A percentile compares a stretch with the other conserved stretches of the same genome.
Conservation (phyloP, 495 filamentous ascomycete species). For the Neurospora pannonica region DNA sequence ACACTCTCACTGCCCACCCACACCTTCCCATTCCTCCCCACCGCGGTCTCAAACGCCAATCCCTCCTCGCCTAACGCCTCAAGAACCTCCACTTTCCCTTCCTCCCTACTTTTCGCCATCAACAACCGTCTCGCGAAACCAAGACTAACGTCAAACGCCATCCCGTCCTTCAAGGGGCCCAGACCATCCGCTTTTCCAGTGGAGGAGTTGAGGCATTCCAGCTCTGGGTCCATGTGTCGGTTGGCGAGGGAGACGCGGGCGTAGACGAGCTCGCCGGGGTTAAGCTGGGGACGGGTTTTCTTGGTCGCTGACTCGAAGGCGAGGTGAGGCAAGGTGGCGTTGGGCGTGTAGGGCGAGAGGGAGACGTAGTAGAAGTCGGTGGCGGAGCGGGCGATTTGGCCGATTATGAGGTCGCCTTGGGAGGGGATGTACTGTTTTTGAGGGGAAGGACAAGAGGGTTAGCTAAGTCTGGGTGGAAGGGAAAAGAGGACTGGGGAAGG, state of each 20-base stretch:
- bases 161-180: constrained; percentile 77
- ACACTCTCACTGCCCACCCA: constrained; percentile 74
- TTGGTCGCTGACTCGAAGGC: constrained; percentile 86
- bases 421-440: constrained; percentile 64
- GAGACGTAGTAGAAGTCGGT: constrained; percentile 62
- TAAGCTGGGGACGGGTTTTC: constrained; percentile 77
- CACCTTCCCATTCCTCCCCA: constrained; percentile 86
- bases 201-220: constrained; percentile 75
- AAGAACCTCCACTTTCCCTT: constrained; percentile 61
- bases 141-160: constrained; percentile 71
- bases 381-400: constrained; percentile 65
- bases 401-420: constrained; percentile 73
- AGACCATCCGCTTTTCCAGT: constrained; percentile 87
- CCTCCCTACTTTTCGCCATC: constrained; percentile 52
- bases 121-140: constrained; percentile 73
- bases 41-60: constrained; percentile 82
- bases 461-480: background rate
- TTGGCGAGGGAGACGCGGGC: constrained; percentile 68
- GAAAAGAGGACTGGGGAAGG: background rate
- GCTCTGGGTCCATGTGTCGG: constrained; percentile 75
- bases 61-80: constrained; percentile 74
- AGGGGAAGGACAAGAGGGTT: background rate
- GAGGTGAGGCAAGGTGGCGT: constrained; percentile 72
- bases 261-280: constrained; percentile 70
- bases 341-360: constrained; percentile 53